Percentiles rank a stretch among this genome's conserved stretches.
phyloP scores from a whole-genome alignment of 1,139 yeast genomes.

The Neolecta irregularis region DNA sequence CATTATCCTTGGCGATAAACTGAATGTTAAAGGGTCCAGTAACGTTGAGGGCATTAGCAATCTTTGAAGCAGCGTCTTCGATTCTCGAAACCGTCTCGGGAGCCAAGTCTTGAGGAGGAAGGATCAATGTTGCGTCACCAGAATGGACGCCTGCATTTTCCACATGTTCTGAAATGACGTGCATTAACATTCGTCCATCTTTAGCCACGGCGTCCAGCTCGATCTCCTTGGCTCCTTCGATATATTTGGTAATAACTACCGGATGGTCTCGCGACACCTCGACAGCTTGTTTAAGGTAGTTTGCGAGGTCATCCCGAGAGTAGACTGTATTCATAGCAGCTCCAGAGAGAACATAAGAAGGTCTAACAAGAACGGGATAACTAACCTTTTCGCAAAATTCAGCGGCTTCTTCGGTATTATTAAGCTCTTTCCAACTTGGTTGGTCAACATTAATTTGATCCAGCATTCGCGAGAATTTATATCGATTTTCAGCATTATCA shows the following conservation, averaged over 20 bases:
- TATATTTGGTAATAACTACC: conserved; percentile 91
- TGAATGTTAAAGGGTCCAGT: conserved; percentile 98
- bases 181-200: conserved; percentile 90
- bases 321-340: conserved; percentile 98
- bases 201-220: conserved; percentile 98
- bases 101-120: conserved; percentile 91
- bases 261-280: conserved; percentile 97
- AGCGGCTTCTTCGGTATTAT: conserved; percentile 87
- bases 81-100: conserved; percentile 83
- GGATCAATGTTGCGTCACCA: conserved; percentile 95
- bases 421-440: conserved; percentile 98
- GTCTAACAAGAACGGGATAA: conserved; percentile 94
- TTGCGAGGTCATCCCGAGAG: conserved; percentile 74
- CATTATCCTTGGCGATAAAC: conserved; percentile 81
- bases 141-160: conserved; percentile 99
- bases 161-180: conserved; percentile 95
- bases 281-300: conserved; percentile 82
- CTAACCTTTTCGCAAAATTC: conserved; percentile 79
- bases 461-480: conserved; percentile 94
- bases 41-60: conserved; percentile 86
- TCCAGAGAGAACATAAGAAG: conserved; percentile 93
- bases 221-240: conserved; percentile 93
- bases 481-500: conserved; percentile 95
- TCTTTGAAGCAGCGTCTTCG: conserved; percentile 89
- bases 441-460: conserved; percentile 95